A percentile compares a stretch with the other conserved stretches of the same genome.
Evolutionary conservation across 805 yeast species (phyloP).

Genomic region (Hanseniaspora vineae): DNA sequence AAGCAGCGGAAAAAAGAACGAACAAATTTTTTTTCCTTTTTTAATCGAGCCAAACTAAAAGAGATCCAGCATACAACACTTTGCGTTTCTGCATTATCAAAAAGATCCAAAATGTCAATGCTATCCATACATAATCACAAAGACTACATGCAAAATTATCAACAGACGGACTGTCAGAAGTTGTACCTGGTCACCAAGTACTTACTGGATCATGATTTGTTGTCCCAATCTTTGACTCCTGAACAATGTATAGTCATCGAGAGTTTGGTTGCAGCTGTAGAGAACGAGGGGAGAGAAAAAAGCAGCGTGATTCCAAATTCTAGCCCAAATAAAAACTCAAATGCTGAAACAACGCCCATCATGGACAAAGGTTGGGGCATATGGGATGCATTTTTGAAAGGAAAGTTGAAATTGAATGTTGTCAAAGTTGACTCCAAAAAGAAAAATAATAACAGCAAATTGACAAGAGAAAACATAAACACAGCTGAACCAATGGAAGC

Average conservation of each 20-base stretch:
- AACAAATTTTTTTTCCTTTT: too few relatives aligned
- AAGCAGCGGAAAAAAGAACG: too few relatives aligned
- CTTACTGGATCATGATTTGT: conserved; percentile 26
- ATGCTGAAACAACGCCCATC: not conserved
- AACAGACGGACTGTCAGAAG: conserved; percentile 18
- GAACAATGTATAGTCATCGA: conserved; percentile 42
- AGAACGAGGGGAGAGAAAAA: conserved; percentile 9
- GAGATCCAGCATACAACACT: too few relatives aligned
- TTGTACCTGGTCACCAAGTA: conserved; percentile 25
- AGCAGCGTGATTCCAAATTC: too few relatives aligned
- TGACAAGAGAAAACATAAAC: conserved; percentile 1
- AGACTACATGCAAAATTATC: conserved; percentile 12
- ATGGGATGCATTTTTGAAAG: conserved; percentile 1
- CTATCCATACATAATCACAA: not conserved
- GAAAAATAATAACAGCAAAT: conserved; percentile 2
- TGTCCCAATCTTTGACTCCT: conserved; percentile 39
- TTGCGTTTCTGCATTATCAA: too few relatives aligned
- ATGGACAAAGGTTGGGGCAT: not conserved
- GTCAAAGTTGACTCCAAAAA: not conserved
- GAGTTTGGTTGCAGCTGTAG: conserved; percentile 28
- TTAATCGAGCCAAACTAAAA: too few relatives aligned
- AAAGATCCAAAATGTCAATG: too few relatives aligned
- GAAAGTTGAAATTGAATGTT: conserved; percentile 1
- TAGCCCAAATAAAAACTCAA: not conserved
- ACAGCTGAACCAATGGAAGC: conserved; percentile 3